Base-by-base conservation (phyloP, 257 asterid genomes). In the Nicotiana paniculata region DNA sequence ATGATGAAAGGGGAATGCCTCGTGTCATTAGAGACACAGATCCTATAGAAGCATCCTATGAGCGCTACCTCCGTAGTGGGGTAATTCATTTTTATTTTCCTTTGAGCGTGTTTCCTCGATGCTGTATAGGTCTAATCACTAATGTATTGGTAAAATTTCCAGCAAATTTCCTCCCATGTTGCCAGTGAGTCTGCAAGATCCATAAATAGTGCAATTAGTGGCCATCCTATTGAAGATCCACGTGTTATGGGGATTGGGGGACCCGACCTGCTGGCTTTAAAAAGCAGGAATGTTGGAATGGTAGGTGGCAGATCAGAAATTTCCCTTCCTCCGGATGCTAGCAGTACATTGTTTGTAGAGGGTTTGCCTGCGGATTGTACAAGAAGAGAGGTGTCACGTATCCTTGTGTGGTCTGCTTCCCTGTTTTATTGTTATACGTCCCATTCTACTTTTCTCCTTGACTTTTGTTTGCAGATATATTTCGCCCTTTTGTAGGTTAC, bases 401-500 rank as follows among this genome's bases (percentile, higher is more conserved):
- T 93, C 97, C 95, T 93, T 89, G 82, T 39, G 30, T 54, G 51
- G 48, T 63, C 46, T 35, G 79, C 62, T 55, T 28, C 37, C 11
- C 48, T 37, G 15, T 53, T 13, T 24, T 63, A 53, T 81, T 65
- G 77, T 54, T 72, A 62, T 54, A 69, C 26, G 64, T 66, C 83
- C 59, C 10, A 58, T 55, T 84, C 80, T 75, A 26, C 74, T 85
- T 82, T 85, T 74, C 87, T 89, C 94, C 97, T 90, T 92, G 15
- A 94, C 88, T 80, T 18, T 6, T 39, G 63, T 79, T 81, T 81
- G 86, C 90, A 94, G 98, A 94, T 87, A 90, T 94, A 68, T 94
- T 94, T 80, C 97, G 97, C 79, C 97, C 97, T n/a, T 94, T 94
- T 61, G 93, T 93, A 37, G 97, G 98, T 82, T 94, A 92, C 83